Base-by-base conservation (phyloP, 164 flowering plant species). In the Dillenia suffruticosa region DNA sequence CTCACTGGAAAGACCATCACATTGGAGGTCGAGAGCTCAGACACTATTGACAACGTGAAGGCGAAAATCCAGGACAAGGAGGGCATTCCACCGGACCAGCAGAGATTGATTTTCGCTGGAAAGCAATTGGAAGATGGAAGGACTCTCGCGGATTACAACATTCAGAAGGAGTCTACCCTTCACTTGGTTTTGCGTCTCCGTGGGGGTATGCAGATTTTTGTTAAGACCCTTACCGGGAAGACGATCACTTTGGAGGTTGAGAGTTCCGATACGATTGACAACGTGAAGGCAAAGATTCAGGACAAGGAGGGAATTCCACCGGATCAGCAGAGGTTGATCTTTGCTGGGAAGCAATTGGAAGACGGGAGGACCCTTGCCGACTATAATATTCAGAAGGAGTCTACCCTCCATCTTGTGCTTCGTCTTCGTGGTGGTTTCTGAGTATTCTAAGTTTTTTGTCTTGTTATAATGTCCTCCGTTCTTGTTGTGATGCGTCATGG, bases 251-350 rank as follows among this genome's bases (percentile, higher is more conserved):
- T 70, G 24, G 73, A 70, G 57, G 65, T 70, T 12, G 73, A 70
- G 50, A 68, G 69, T 3, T 64, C 65, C 17, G 73, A 70, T 57
- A 70, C 73, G 7, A 56, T 70, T 19, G 73, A 70, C 53, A 63
- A 68, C 13, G 61, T 70, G 45, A 70, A 70, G 65, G 73, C 66
- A 17, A 52, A 63, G 51, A 68, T 70, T 14, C 69, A 70, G 65
- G 73, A 70, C 62, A 70, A 70, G 56, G 73, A 70, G 44, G 73
- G 73, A 13, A 70, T 70, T 19, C 73, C 73, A 12, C 73, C 73
- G 1, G 69, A 64, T 19, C 73, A 70, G 54, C 73, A 70, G 57
- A 19, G 57, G 19, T 24, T 54, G 32, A 54, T 54, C 57, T 54
- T 54, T 24, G 57, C 57, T 22, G 57, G 57, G 9, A 54, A 54